Evolutionary conservation across 2,329 filamentous ascomycete species (phyloP).

Genomic region (Sclerotinia nivalis): DNA sequence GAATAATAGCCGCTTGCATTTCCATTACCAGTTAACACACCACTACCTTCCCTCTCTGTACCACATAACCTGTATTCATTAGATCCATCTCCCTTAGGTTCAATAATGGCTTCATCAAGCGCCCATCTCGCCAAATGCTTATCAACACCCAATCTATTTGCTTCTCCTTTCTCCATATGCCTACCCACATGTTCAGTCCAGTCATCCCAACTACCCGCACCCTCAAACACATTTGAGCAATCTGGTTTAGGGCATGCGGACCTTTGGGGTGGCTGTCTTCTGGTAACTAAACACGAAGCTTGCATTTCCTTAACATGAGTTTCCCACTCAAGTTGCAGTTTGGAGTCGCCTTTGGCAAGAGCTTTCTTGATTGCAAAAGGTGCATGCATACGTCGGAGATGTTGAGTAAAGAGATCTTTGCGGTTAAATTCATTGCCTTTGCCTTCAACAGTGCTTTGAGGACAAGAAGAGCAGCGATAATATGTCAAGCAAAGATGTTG

Average conservation of each 20-base stretch:
- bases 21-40: conserved; percentile 27
- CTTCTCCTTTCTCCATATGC: conserved; percentile 78
- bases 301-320: conserved; percentile 69
- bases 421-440: conserved; percentile 79
- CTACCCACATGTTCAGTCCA: conserved; percentile 90
- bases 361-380: conserved; percentile 64
- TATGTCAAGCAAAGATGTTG: conserved; percentile 77
- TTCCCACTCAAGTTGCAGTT: conserved; percentile 63
- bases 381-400: conserved; percentile 90
- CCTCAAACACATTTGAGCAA: conserved; percentile 71
- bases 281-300: conserved; percentile 68
- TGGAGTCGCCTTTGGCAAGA: conserved; percentile 58
- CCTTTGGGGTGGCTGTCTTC: conserved; percentile 67
- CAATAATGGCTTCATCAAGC: conserved; percentile 63
- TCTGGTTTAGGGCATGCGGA: conserved; percentile 72
- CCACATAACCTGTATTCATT: conserved; percentile 56
- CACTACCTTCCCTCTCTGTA: conserved; percentile 41
- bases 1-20: conserved; percentile 39
- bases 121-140: conserved; percentile 61
- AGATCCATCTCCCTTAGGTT: conserved; percentile 52
- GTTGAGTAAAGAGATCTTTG: conserved; percentile 94
- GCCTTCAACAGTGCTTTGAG: conserved; percentile 54
- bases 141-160: conserved; percentile 58
- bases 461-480: conserved; percentile 64
- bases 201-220: conserved; percentile 77